Percentiles rank a stretch among this genome's conserved stretches.
Evolutionary conservation across 2,329 filamentous ascomycete species (phyloP).

Genomic region (Aspergillus novofumigatus): DNA sequence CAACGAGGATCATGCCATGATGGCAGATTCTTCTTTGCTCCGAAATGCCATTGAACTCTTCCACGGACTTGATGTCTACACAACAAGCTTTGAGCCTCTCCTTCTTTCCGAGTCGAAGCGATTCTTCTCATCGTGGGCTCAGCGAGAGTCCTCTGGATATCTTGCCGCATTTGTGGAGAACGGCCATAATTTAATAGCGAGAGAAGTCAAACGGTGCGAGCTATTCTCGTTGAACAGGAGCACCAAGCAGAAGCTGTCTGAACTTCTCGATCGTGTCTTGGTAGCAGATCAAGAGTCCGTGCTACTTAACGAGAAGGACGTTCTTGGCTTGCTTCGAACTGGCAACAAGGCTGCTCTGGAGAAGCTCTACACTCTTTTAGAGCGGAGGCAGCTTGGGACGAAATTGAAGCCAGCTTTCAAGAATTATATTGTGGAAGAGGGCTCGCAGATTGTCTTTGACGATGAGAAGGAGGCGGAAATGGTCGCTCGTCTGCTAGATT

Average conservation of each 20-base stretch:
- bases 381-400: conserved; percentile 65
- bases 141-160: conserved; percentile 57
- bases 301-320: conserved; percentile 61
- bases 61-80: conserved; percentile 78
- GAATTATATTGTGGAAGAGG: conserved; percentile 71
- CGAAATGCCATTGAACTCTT: conserved; percentile 75
- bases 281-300: conserved; percentile 64
- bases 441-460: conserved; percentile 74
- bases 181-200: conserved; percentile 64
- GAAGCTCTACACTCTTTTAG: conserved; percentile 72
- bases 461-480: conserved; percentile 75
- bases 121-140: conserved; percentile 68
- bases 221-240: conserved; percentile 75
- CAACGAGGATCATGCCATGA: conserved; percentile 43
- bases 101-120: conserved; percentile 64
- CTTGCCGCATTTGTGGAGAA: conserved; percentile 73
- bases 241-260: conserved; percentile 73
- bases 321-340: conserved; percentile 69
- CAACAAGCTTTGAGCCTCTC: conserved; percentile 69
- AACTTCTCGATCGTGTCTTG: conserved; percentile 67
- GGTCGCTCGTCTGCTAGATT: conserved; percentile 74
- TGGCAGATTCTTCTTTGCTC: conserved; percentile 63
- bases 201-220: conserved; percentile 73
- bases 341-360: conserved; percentile 67
- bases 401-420: conserved; percentile 70